These are phyloP conservation scores for Omphalea diandra DNA, from an alignment of 441 rosid species.

Conservation along the genomic window DNA sequence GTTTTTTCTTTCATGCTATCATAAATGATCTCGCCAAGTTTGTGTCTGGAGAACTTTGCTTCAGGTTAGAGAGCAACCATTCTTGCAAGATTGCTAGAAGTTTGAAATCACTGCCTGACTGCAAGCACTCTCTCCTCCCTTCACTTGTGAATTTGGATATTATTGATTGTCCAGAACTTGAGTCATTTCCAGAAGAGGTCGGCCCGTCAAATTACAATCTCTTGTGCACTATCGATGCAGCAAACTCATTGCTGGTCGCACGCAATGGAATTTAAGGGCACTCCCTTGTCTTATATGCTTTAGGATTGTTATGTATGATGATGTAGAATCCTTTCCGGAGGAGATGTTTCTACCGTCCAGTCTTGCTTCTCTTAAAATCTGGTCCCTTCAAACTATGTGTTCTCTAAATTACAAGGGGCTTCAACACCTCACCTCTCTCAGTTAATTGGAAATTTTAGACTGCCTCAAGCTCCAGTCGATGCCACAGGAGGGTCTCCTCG, in stretches of 20 bases:
- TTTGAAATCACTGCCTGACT: constrained; percentile 2
- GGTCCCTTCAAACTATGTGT: not conserved
- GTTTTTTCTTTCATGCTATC: too few relatives aligned
- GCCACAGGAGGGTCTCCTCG: too few relatives aligned
- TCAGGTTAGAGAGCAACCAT: too few relatives aligned
- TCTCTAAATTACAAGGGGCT: not conserved
- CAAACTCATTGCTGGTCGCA: not conserved
- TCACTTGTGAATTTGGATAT: not conserved
- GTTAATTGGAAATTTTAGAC: not conserved
- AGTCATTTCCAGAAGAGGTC: not conserved
- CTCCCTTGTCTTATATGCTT: too few relatives aligned
- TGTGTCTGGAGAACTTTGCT: too few relatives aligned
- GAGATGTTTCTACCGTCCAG: not conserved
- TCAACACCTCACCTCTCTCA: not conserved
- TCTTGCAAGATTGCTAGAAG: too few relatives aligned
- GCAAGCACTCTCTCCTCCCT: not conserved
- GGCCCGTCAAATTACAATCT: not conserved
- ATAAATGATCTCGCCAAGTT: too few relatives aligned
- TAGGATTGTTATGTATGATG: too few relatives aligned
- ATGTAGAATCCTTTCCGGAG: not conserved
- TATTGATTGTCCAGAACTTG: not conserved
- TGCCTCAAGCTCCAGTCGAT: not conserved
- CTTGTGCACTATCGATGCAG: not conserved
- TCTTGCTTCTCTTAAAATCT: not conserved
- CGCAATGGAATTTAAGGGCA: too few relatives aligned